Base-by-base conservation (phyloP, 225 moss, liverwort and hornwort species). In the Pleurozium schreberi region DNA sequence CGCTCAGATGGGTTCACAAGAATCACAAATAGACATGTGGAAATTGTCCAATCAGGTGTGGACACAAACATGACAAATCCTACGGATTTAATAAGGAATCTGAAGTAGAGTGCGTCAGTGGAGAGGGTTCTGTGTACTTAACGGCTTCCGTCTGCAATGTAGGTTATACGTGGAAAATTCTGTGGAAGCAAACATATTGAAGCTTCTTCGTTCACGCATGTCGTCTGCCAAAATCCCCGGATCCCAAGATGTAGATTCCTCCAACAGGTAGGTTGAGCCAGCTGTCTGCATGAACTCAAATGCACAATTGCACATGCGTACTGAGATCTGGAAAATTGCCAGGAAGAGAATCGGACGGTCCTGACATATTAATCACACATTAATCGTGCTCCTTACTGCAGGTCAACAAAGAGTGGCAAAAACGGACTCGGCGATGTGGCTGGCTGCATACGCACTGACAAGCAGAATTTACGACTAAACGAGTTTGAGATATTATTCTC, bases 401-500 rank as follows among this genome's bases (percentile, higher is more conserved):
- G 98, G 90, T 92, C 93, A 85, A 88, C 90, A 76, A 97, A 96
- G 91, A 93, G 88, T 68, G 95, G 95, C 78, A 98, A 95, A 89
- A 97, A 90, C 90, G 97, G 96, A 91, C 92, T 93, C 10, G 95
- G 93, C 49, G 97, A 98, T 89, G 96, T 98, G 80, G 97, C 98
- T 88, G 98, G 98, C 70, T 98, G 98, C 94, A 95, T 98, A 86
- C 96, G 98, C 62, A 96, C 96, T n/a, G 98, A 98, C 90, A 98
- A 98, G 88, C 98, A 98, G 80, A 98, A 97, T 90, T 92, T 98
- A 75, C 93, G 98, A 47, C 90, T 98, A 38, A 98, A 95, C 81
- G 98, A 98, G 89, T 98, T 98, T 90, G 98, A 98, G 91, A 98
- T 98, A 89, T 90, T 98, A 34, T 98, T 97, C 86, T 98, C 98